Conservation (phyloP, 2,329 filamentous ascomycete genomes). For the Curvularia verruculosa region DNA sequence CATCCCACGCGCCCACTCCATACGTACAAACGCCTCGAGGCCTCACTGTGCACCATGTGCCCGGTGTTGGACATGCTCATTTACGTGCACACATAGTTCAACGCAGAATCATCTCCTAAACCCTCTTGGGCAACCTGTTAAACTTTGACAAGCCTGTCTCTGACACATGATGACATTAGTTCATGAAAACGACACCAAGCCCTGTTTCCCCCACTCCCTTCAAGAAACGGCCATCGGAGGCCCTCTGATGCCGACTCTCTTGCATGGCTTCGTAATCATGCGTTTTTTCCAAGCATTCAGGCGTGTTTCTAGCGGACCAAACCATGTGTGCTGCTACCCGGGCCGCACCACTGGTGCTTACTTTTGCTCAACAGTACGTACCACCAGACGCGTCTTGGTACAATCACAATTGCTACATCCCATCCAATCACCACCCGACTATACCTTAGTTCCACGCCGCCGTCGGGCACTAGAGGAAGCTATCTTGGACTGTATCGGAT, state of each 20-base stretch:
- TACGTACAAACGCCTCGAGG: conserved; percentile 11
- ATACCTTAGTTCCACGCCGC: not conserved
- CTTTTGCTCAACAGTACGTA: not conserved
- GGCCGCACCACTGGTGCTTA: not conserved
- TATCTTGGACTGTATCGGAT: not conserved
- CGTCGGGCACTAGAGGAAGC: not conserved
- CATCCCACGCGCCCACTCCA: conserved; percentile 11
- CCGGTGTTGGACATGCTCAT: conserved; percentile 1
- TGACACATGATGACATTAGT: not conserved
- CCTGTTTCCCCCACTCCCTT: not conserved
- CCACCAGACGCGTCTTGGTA: not conserved
- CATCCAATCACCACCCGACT: not conserved
- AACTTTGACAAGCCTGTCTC: conserved; percentile 2
- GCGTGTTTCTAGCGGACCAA: not conserved
- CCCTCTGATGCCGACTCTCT: not conserved
- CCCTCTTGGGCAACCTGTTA: not conserved
- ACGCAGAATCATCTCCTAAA: not conserved
- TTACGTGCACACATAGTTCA: too few relatives aligned
- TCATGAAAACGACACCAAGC: not conserved
- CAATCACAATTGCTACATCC: not conserved
- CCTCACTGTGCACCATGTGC: conserved; percentile 3
- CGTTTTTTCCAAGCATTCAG: not conserved
- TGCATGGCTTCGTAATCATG: not conserved
- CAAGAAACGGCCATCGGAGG: not conserved
- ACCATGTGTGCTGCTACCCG: not conserved